These are phyloP conservation scores for Sphagnurus paluster DNA, from an alignment of 1,284 basidiomycete species.

Conservation along the genomic window DNA sequence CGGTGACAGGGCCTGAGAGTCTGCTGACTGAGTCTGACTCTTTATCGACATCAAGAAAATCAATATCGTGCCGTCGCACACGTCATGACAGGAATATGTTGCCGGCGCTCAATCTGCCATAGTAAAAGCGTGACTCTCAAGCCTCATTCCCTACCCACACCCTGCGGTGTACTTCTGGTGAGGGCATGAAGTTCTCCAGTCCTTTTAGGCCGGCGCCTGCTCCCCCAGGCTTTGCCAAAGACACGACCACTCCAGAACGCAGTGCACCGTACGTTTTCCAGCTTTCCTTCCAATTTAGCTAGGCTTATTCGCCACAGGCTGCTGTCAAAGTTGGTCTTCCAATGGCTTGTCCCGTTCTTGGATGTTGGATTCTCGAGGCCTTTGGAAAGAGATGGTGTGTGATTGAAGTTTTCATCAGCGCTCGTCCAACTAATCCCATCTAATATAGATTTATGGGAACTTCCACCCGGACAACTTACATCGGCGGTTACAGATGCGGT, in stretches of 20 bases:
- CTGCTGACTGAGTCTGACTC: too few species aligned
- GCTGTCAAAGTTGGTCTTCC: constrained; percentile 46
- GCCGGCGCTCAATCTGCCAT: too few species aligned
- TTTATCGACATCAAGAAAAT: too few species aligned
- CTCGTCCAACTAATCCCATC: background rate
- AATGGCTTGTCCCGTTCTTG: constrained; percentile 54
- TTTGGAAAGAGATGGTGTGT: constrained; percentile 51
- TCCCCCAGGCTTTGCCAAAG: constrained; percentile 41
- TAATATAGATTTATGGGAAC: constrained; percentile 51
- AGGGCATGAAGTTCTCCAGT: constrained; percentile 28
- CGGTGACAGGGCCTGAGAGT: too few species aligned
- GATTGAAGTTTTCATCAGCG: too few species aligned
- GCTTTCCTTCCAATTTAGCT: background rate
- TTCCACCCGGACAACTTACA: constrained; percentile 42
- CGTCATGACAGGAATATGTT: too few species aligned
- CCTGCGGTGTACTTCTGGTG: too few species aligned
- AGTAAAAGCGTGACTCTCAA: too few species aligned
- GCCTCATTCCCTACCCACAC: too few species aligned
- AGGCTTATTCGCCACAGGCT: constrained; percentile 25
- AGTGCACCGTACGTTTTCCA: constrained; percentile 35
- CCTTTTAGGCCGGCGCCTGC: constrained; percentile 40
- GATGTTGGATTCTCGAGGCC: constrained; percentile 57
- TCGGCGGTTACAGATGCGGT: constrained; percentile 38
- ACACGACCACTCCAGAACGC: constrained; percentile 39
- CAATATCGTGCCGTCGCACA: too few species aligned